Base-by-base conservation (phyloP, 805 yeast genomes). In the Spathaspora arborariae region DNA sequence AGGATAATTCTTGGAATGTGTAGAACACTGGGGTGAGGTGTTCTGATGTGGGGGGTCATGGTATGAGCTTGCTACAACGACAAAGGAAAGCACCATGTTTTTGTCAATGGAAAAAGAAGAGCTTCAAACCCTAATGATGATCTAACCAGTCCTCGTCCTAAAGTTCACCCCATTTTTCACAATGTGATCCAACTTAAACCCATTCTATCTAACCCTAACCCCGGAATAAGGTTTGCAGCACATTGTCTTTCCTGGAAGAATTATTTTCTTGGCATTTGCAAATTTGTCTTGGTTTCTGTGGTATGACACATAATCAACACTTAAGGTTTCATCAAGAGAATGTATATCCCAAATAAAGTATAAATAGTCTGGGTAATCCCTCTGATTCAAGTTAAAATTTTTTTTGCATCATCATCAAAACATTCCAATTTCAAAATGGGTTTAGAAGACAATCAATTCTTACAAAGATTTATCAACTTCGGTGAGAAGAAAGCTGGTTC, bases 401-500 rank as follows among this genome's bases (percentile, higher is more conserved):
- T 37, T 37, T 37, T 20, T 35, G 9, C 10, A 37, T 37, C 39
- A 16, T 13, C 24, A 37, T 20, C 39, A 37, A 18, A 19, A 37
- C 20, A 18, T 22, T 8, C 16, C n/a, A 20, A 37, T 15, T 10
- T 13, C 21, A 48, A 21, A 18, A 69, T 69, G 75, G 73, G 73
- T 54, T 62, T 69, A 53, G 72, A 68, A 63, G 66, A 67, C 54
- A 62, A 55, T 53, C 51, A 54, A 39, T 47, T 67, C 35, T 48
- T 65, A 38, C 59, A 57, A 53, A 66, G 53, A 47, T 71, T 57
- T 55, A 62, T 74, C 56, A 70, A 74, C 40, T 64, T 71, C 20
- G 79, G 76, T 35, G 76, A 74, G 40, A 75, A 73, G 58, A 67
- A 64, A 45, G 74, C 75, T 44, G 81, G 74, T 15, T 68, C 73